Base-by-base conservation (phyloP, 805 yeast species). In the Sporopachydermia quercuum region DNA sequence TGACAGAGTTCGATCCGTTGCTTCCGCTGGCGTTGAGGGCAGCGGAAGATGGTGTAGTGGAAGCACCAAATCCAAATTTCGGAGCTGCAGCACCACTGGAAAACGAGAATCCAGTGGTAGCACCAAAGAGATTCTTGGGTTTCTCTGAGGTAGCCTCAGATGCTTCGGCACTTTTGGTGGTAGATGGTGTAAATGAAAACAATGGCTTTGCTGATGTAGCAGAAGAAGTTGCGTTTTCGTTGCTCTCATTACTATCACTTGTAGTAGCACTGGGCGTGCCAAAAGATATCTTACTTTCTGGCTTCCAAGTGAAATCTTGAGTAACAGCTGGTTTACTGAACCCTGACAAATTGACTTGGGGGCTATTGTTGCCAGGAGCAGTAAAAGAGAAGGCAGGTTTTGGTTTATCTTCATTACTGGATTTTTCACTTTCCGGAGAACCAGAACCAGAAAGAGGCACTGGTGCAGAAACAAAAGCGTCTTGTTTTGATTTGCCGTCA, bases 161-260 rank as follows among this genome's bases (percentile, higher is more conserved):
- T 8, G 15, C 40, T 30, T 14, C 19, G 27, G 33, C 34, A 19
- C 34, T 19, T 15, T 38, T 18, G 15, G n/a, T 15, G 4, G 34
- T 4, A 11, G 37, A 35, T 5, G 41, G 18, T 18, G 49, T 48
- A 30, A 44, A 48, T 1, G 48, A 43, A 41, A 48, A 37, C 16
- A 36, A 45, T 11, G 38, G 38, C 14, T 36, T 36, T 5, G 30
- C 30, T 8, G 30, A 23, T 3, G 53, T 34, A 14, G 49, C 18
- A 16, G 55, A 35, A 19, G 47, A n/a, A 23, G 44, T 23, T 23
- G 30, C 8, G n/a, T 8, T 17, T 30, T 49, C 42, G 33, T 39
- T 45, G 11, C 46, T 37, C 19, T 34, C n/a, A 16, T 41, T 37
- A 3, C 38, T 35, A 4, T 37, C 35, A 14, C 34, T 36, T 5